Percentiles rank a stretch among this genome's conserved stretches.
Evolutionary conservation across 2,329 filamentous ascomycete genomes (phyloP).

Genomic region (Aspergillus fumigatiaffinis): DNA sequence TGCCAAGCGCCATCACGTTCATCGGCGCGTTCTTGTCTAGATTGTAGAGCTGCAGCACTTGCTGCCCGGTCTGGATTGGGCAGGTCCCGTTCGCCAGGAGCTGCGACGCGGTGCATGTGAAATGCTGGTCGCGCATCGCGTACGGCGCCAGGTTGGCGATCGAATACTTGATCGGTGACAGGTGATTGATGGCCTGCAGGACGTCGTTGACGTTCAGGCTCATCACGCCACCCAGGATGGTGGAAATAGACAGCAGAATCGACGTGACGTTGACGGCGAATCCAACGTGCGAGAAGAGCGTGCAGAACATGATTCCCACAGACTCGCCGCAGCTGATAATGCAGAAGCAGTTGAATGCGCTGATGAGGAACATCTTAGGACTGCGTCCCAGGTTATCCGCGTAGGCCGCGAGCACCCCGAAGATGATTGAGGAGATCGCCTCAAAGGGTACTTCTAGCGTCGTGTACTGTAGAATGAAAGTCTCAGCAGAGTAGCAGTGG

Average conservation of each 20-base stretch:
- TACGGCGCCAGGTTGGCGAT: constrained; percentile 65
- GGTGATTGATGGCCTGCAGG: constrained; percentile 65
- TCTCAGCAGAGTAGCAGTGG: constrained; percentile 65
- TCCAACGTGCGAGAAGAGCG: constrained; percentile 68
- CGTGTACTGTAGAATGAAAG: constrained; percentile 68
- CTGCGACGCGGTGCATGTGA: constrained; percentile 62
- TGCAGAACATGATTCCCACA: constrained; percentile 76
- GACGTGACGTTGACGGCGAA: constrained; percentile 72
- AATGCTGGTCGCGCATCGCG: constrained; percentile 56
- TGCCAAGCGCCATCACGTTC: constrained; percentile 61
- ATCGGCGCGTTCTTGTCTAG: constrained; percentile 59
- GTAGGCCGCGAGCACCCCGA: constrained; percentile 60
- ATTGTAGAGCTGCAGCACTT: constrained; percentile 65
- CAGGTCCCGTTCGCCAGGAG: constrained; percentile 58
- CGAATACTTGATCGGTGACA: constrained; percentile 67
- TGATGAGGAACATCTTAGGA: constrained; percentile 62
- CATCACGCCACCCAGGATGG: constrained; percentile 67
- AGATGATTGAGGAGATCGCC: constrained; percentile 60
- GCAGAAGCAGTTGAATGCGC: constrained; percentile 66
- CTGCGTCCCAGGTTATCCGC: constrained; percentile 64
- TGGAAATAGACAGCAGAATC: constrained; percentile 65
- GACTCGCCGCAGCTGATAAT: constrained; percentile 72
- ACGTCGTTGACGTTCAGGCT: constrained; percentile 65
- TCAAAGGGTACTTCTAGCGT: constrained; percentile 70
- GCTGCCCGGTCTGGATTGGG: constrained; percentile 60